Percentiles rank a stretch among this genome's conserved stretches.
phyloP scores from a whole-genome alignment of 306 rosid genomes.

The Dalbergia cultrata region DNA sequence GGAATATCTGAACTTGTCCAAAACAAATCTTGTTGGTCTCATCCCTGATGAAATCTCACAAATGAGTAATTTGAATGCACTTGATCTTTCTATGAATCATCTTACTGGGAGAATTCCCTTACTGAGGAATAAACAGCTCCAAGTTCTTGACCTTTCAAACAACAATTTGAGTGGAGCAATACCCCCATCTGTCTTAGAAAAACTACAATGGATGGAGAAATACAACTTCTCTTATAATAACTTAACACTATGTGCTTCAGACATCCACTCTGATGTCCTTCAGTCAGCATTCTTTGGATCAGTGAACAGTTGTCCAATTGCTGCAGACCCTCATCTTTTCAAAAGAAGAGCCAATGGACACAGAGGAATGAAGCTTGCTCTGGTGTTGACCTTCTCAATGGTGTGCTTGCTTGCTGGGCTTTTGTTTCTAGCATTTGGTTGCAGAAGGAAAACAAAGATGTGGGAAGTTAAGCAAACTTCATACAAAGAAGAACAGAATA shows the following conservation, averaged over 20 bases:
- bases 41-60: conserved; percentile 74
- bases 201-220: conserved; percentile 78
- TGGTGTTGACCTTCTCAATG: conserved; percentile 79
- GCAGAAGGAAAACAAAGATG: conserved; percentile 75
- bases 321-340: conserved; percentile 81
- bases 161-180: conserved; percentile 89
- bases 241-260: conserved; percentile 78
- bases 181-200: conserved; percentile 66
- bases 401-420: conserved; percentile 76
- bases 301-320: conserved; percentile 83
- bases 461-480: conserved; percentile 87
- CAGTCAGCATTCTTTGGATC: conserved; percentile 74
- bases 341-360: conserved; percentile 53
- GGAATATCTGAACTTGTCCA: conserved; percentile 88
- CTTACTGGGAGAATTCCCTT: conserved; percentile 74
- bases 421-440: conserved; percentile 81
- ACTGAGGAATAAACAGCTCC: conserved; percentile 56
- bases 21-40: conserved; percentile 70
- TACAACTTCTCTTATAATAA: conserved; percentile 94
- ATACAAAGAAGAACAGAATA: conserved; percentile 79
- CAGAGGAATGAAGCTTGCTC: conserved; percentile 75
- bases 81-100: conserved; percentile 86
- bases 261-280: conserved; percentile 59
- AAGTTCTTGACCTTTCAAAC: conserved; percentile 77
- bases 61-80: conserved; percentile 64